Evolutionary conservation across 179 eudicot species (phyloP), one percentile per base, ranked within the genome.

Genomic region (Amaranthus tricolor): DNA sequence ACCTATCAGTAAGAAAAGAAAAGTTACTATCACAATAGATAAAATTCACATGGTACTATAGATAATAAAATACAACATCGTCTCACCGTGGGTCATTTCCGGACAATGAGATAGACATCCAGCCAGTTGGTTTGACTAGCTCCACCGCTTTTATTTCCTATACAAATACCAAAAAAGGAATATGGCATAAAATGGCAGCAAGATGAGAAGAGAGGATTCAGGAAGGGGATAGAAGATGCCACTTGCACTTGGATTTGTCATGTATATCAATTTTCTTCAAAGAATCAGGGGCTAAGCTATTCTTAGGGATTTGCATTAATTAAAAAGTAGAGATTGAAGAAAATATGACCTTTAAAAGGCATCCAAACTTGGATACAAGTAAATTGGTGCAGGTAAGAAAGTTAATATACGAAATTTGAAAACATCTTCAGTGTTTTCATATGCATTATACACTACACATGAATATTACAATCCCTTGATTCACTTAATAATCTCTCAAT

Each of bases 1-100:
- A 16, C 21, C 68, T 20, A 49, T 9, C 50, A 9, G 7, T 8
- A 67, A 11, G 71, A 50, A 15, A 11, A 66, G 16, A 49, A 47
- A 9, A 17, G 7, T 0, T 3, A n/a, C 9, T 2, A 6, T 16
- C 5, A 67, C 49, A 21, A 14, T 13, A 11, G 7, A 11, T 51
- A 15, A 14, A 66, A n/a, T 20, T 49, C 43, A 66, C 44, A 66
- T 0, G 11, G 24, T 48, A 69, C 19, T 24, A 16, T 14, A 53
- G 6, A 54, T 15, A 40, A 51, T 17, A 57, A 51, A 52, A 15
- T 50, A 49, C 17, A 47, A 6, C 20, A 72, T 9, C 16, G 52
- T 66, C 90, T 85, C 79, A 94, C 98, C 93, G 84, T 17, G 98
- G 93, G 81, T 92, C 98, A 80, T 77, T 94, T 68, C 98, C 96